A percentile compares a stretch with the other conserved stretches of the same genome.
phyloP scores from a whole-genome alignment of 176 grass and related monocot species.

The Puccinellia tenuiflora region DNA sequence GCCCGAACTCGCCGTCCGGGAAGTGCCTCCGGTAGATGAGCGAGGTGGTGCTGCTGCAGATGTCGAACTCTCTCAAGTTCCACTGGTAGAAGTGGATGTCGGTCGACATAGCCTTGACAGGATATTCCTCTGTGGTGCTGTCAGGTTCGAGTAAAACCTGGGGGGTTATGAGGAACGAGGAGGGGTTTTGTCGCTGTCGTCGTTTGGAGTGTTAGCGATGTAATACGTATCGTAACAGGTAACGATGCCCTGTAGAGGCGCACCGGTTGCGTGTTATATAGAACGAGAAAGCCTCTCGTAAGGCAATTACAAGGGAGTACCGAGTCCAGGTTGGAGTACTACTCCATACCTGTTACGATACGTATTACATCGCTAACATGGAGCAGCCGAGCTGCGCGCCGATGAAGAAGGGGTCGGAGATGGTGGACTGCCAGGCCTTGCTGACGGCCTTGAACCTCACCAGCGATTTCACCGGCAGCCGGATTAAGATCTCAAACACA shows the following conservation, averaged over 20 bases:
- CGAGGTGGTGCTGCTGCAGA: neutral
- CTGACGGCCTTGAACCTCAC: neutral
- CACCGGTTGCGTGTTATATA: too few relatives aligned
- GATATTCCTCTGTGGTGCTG: neutral
- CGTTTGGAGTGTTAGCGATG: too few relatives aligned
- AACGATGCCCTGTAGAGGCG: too few relatives aligned
- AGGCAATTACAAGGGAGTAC: too few relatives aligned
- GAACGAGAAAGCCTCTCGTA: too few relatives aligned
- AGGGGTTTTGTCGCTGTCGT: neutral
- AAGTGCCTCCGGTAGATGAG: neutral
- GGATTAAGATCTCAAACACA: neutral
- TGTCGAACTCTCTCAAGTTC: neutral
- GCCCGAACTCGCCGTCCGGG: neutral
- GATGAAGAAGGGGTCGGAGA: neutral
- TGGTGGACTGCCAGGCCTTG: constrained; percentile 7
- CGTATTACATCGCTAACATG: too few relatives aligned
- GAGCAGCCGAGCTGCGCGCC: neutral
- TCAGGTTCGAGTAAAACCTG: neutral
- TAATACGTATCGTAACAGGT: too few relatives aligned
- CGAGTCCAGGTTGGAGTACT: too few relatives aligned
- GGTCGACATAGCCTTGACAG: neutral
- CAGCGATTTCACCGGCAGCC: neutral
- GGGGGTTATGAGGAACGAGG: constrained; percentile 2
- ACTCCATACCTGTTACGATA: too few relatives aligned
- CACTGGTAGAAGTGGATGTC: neutral